Percentiles rank a stretch among this genome's conserved stretches.
Conservation (phyloP, 139 green algal species). For the Tetratostichococcus sp. region DNA sequence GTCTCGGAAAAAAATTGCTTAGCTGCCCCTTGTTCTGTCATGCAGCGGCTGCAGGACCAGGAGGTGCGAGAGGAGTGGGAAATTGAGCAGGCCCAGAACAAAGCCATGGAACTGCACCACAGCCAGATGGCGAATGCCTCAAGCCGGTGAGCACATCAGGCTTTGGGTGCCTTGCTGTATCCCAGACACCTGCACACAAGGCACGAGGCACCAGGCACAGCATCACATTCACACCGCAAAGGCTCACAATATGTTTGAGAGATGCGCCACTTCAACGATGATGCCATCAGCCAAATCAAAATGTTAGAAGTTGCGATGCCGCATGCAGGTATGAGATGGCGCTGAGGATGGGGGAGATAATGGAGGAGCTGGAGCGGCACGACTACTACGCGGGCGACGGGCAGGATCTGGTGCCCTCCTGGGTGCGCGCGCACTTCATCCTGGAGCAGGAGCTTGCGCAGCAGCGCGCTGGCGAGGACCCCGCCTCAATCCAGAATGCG, state of each 20-base stretch:
- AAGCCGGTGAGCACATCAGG: background rate
- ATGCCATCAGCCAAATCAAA: no score
- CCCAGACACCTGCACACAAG: no score
- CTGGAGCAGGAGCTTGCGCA: background rate
- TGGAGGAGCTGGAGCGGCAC: conserved; percentile 1
- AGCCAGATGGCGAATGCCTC: background rate
- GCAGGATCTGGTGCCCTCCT: background rate
- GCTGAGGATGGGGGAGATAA: background rate
- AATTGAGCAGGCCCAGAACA: background rate
- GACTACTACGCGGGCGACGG: background rate
- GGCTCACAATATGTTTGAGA: no score
- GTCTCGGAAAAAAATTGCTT: no score
- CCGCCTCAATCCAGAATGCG: background rate
- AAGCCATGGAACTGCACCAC: background rate
- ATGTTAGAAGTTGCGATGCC: no score
- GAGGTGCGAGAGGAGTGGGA: background rate
- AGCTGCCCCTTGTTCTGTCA: no score
- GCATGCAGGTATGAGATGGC: background rate
- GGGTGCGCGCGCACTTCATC: background rate
- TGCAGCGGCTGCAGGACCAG: background rate
- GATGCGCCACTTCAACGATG: no score
- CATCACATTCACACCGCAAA: no score
- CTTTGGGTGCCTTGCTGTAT: no score
- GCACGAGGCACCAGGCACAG: no score
- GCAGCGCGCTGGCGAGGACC: background rate